phyloP scores from a whole-genome alignment of 306 rosid genomes.

The Abrus precatorius region DNA sequence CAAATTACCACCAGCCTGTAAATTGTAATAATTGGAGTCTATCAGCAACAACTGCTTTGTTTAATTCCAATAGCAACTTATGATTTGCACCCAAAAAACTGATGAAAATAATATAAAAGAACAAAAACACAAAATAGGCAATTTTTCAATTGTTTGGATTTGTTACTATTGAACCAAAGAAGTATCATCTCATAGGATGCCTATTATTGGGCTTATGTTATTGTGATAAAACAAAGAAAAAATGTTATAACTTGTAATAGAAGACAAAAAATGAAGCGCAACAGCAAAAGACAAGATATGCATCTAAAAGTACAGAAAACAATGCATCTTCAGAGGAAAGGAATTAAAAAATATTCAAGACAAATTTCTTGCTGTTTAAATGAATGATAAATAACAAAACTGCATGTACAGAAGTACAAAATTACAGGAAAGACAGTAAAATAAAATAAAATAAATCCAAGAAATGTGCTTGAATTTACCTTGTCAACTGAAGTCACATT shows the following conservation, averaged over 20 bases:
- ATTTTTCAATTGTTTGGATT: conserved; percentile 10
- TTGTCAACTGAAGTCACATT: conserved; percentile 81
- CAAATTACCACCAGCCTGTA: conserved; percentile 79
- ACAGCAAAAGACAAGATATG: no score
- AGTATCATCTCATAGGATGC: conserved; percentile 22
- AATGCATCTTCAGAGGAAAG: background rate
- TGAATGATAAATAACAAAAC: conserved; percentile 29
- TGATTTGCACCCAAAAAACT: conserved; percentile 38
- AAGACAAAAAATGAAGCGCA: background rate
- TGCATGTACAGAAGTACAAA: conserved; percentile 10
- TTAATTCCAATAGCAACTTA: conserved; percentile 18
- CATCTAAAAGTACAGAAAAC: background rate
- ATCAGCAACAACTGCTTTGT: conserved; percentile 37
- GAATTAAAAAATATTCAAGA: conserved; percentile 31
- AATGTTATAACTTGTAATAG: background rate
- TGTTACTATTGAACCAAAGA: conserved; percentile 27
- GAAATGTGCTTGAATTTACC: conserved; percentile 57
- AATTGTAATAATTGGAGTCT: conserved; percentile 44
- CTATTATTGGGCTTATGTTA: background rate
- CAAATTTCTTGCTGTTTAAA: conserved; percentile 35
- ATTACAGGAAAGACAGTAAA: conserved; percentile 26
- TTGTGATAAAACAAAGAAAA: conserved; percentile 26
- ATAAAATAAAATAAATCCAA: conserved; percentile 1
- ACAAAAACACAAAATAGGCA: conserved; percentile 16
- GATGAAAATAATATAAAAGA: conserved; percentile 10